Percentiles rank a stretch among this genome's conserved stretches.
These are phyloP conservation scores for Lentinula sp. DNA, from an alignment of 768 basidiomycete species.

Conservation along the genomic window DNA sequence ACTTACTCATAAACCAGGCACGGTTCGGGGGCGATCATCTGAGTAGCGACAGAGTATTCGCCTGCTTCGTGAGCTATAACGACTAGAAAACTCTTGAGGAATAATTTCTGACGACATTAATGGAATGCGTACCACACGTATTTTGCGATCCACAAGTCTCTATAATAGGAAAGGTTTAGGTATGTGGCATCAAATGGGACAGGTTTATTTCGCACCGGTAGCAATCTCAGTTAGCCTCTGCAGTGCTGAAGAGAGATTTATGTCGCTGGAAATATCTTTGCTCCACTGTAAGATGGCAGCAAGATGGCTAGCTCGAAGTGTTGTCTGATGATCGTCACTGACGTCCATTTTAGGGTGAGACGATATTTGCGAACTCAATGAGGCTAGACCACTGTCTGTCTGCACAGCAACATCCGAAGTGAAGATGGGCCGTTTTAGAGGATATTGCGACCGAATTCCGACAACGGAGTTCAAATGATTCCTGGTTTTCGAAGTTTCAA, in stretches of 20 bases:
- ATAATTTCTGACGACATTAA: background rate
- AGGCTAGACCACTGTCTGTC: slow-evolving; percentile 37
- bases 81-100: slow-evolving; percentile 26
- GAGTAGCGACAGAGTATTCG: slow-evolving; percentile 66
- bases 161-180: slow-evolving; percentile 13
- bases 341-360: slow-evolving; percentile 25
- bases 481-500: slow-evolving; percentile 22
- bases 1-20: slow-evolving; percentile 65
- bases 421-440: slow-evolving; percentile 50
- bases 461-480: slow-evolving; percentile 42
- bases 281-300: slow-evolving; percentile 70
- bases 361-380: slow-evolving; percentile 18
- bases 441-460: slow-evolving; percentile 38
- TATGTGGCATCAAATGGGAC: background rate
- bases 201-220: slow-evolving; percentile 34
- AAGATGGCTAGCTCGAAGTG: slow-evolving; percentile 54
- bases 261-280: slow-evolving; percentile 69
- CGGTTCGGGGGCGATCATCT: slow-evolving; percentile 49
- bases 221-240: slow-evolving; percentile 70
- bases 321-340: slow-evolving; percentile 50
- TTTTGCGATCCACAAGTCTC: slow-evolving; percentile 64
- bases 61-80: slow-evolving; percentile 66
- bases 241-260: slow-evolving; percentile 62
- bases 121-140: slow-evolving; percentile 39
- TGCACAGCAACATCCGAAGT: slow-evolving; percentile 60